Base-by-base conservation (phyloP, 805 yeast species). In the Candida palmyrensis region DNA sequence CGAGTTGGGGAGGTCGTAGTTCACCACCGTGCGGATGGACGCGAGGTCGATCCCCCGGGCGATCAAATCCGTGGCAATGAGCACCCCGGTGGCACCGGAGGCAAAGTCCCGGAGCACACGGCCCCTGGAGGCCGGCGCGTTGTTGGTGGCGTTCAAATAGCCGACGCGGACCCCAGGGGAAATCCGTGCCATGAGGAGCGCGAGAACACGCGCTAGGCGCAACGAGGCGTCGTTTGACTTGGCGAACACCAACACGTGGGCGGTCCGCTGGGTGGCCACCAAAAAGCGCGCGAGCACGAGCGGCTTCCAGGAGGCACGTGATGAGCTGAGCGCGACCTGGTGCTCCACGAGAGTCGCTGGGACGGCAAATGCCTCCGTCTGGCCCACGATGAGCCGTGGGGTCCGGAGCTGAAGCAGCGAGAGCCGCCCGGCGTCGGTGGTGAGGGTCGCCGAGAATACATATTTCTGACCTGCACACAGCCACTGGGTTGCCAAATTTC, bases 31-130 rank as follows among this genome's bases (percentile, higher is more conserved):
- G 27, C 75, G 68, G 30, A 92, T 75, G 3, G 77, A 68, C 11
- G 71, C 59, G 28, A 92, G 71, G 59, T 90, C 96, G 31, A 92
- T 74, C 63, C 99, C 99, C 60, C 99, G 79, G n/a, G 97, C 84
- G 55, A 92, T 82, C 46, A 92, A 68, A 60, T 92, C 99, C 0
- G 98, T 92, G 17, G 86, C 88, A 39, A 73, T 79, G 54, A 75
- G 65, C 23, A 87, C 50, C 27, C 68, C 62, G 30, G 76, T 60
- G 1, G 71, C 65, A 12, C 77, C 78, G 2, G 53, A 47, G 10
- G 74, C 65, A 49, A 92, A 89, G 5, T 68, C 68, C 25, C 73
- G 67, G 35, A 92, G 63, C 1, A 79, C 62, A 43, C 73, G 72
- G 30, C 66, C 59, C 28, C 92, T 73, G 18, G 47, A 39, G 11